Evolutionary conservation across 352 stramenopile genomes (phyloP), one percentile per base, ranked within the genome.

Genomic region (Phytophthora ramorum): DNA sequence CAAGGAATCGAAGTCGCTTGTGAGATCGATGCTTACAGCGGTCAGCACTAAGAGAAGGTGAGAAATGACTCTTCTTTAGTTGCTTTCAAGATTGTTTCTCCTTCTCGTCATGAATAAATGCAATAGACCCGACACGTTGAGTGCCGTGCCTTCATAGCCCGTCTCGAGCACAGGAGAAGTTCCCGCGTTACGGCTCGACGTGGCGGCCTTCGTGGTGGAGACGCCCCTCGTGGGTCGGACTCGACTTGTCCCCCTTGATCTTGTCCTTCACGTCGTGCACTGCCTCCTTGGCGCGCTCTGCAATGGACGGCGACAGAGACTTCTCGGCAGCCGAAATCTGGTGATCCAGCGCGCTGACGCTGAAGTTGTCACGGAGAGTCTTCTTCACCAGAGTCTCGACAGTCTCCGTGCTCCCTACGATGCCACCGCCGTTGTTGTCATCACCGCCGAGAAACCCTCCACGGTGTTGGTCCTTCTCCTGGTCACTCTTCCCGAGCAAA

Each of bases 231-330:
- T 69, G 37, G 17, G 32, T 37, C 10, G 57, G 58, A 10, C 62
- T 66, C 6, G 59, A 44, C 56, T 67, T 71, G 43, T 72, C 63
- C 7, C 67, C 67, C 45, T 41, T 69, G n/a, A 76, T 10, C 51
- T 75, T 75, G 8, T 72, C 62, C 51, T 75, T 75, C 17, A 72
- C 63, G 3, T 72, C 63, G 35, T 76, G 62, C 9, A 76, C 62
- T 14, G 47, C 48, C 28, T 76, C 68, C 41, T 76, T 76, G 3
- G 68, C 68, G 48, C 68, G 68, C 7, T 72, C 68, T 34, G 72
- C 8, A n/a, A 76, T 58, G 0, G 68, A 76, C 22, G 63, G 68
- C n/a, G 51, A 50, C 16, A 71, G n/a, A 5, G 63, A 47, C 34
- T 76, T 72, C 35, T 76, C 63, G 0, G 63, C 56, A 22, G 52